Evolutionary conservation across 371 early-diverging fungal species (phyloP).

Genomic region (Catenaria anguillulae): DNA sequence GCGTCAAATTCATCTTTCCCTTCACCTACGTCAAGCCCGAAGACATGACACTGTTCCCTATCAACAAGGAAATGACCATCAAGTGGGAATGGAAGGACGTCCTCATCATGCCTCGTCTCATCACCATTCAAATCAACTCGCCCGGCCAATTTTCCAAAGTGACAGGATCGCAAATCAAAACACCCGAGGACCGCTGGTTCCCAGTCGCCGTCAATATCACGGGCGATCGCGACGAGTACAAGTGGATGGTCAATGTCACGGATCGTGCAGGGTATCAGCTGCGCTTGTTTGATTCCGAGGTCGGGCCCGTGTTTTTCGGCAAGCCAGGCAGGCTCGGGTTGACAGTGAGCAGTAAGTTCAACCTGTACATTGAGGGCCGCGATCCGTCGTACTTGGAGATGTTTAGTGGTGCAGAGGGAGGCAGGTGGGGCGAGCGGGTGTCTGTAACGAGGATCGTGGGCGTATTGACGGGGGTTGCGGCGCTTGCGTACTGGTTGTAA

Average conservation of each 20-base stretch:
- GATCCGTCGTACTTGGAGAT: no score
- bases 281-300: not conserved
- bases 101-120: not conserved
- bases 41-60: not conserved
- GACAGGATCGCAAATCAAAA: not conserved
- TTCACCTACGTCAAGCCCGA: not conserved
- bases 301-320: not conserved
- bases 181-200: not conserved
- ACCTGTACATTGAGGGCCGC: not conserved
- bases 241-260: not conserved
- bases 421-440: no score
- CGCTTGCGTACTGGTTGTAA: no score
- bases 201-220: not conserved
- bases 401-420: no score
- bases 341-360: not conserved
- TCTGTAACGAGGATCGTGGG: no score
- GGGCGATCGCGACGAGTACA: not conserved
- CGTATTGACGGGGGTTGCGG: no score
- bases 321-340: not conserved
- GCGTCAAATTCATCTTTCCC: not conserved
- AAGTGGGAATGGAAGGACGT: not conserved
- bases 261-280: not conserved
- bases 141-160: not conserved
- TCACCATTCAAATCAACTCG: not conserved
- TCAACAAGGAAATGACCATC: not conserved